Conservation (phyloP, 176 grass and related monocot genomes). For the Cenchrus americanus region DNA sequence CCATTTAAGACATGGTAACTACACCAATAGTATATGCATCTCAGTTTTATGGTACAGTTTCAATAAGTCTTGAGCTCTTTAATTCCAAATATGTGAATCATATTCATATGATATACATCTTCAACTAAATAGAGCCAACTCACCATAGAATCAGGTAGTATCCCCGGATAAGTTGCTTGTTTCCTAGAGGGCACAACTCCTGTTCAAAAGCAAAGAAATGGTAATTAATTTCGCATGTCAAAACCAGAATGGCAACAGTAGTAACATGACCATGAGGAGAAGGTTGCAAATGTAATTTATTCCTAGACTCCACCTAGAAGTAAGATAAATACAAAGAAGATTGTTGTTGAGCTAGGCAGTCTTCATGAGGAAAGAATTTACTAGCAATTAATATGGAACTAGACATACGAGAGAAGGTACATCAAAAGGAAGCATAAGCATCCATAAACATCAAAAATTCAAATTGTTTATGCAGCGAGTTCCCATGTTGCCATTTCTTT, state of each 20-base stretch:
- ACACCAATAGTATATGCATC: constrained; percentile 10
- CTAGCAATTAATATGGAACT: constrained; percentile 7
- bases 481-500: constrained; percentile 31
- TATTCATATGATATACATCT: constrained; percentile 19
- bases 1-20: constrained; percentile 24
- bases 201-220: constrained; percentile 44
- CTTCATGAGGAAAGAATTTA: constrained; percentile 29
- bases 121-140: constrained; percentile 38
- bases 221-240: constrained; percentile 25
- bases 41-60: constrained; percentile 25
- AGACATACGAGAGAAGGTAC: constrained; percentile 8
- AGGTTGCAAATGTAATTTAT: constrained; percentile 12
- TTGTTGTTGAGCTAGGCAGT: not conserved
- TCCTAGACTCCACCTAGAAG: constrained; percentile 6
- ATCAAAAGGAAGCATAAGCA: constrained; percentile 25
- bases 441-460: not conserved
- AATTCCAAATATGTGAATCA: constrained; percentile 19
- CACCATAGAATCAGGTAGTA: constrained; percentile 50
- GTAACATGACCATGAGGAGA: not conserved
- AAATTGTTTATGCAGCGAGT: not conserved
- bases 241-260: constrained; percentile 21
- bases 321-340: constrained; percentile 34
- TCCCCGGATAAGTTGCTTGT: constrained; percentile 40
- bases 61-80: not conserved
- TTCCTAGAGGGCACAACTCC: constrained; percentile 44